Evolutionary conservation across 1,139 yeast species (phyloP).

Genomic region (Taphrina communis): DNA sequence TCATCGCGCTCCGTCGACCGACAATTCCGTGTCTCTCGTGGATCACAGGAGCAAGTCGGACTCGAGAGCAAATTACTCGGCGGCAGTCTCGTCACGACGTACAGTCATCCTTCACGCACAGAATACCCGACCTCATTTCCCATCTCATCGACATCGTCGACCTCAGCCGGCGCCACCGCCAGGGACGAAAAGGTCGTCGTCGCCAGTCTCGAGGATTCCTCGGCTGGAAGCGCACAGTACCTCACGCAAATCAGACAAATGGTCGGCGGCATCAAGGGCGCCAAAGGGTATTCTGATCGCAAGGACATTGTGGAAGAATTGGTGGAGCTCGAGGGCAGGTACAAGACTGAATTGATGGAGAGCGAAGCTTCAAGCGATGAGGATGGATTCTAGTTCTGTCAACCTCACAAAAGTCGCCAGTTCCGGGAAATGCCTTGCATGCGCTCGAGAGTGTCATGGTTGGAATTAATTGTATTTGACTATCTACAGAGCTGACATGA

Average conservation of each 20-base stretch:
- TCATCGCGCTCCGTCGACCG: background rate
- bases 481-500: background rate
- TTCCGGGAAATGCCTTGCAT: too few relatives aligned
- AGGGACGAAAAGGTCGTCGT: background rate
- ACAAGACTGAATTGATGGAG: conserved; percentile 20
- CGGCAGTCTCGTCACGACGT: conserved; percentile 22
- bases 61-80: conserved; percentile 14
- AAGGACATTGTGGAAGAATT: conserved; percentile 23
- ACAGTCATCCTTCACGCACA: conserved; percentile 1
- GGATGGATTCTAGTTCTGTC: conserved; percentile 17
- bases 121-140: conserved; percentile 31
- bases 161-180: too few relatives aligned
- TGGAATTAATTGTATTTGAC: background rate
- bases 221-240: conserved; percentile 8
- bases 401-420: too few relatives aligned
- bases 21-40: conserved; percentile 17
- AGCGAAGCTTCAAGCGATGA: conserved; percentile 23
- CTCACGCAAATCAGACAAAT: conserved; percentile 1
- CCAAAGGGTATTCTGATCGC: conserved; percentile 27
- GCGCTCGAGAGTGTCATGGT: background rate
- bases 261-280: conserved; percentile 20
- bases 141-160: too few relatives aligned
- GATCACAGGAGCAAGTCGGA: background rate
- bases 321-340: conserved; percentile 27
- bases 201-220: conserved; percentile 12